Conservation (phyloP, 495 filamentous ascomycete genomes). For the Xylona heveae region DNA sequence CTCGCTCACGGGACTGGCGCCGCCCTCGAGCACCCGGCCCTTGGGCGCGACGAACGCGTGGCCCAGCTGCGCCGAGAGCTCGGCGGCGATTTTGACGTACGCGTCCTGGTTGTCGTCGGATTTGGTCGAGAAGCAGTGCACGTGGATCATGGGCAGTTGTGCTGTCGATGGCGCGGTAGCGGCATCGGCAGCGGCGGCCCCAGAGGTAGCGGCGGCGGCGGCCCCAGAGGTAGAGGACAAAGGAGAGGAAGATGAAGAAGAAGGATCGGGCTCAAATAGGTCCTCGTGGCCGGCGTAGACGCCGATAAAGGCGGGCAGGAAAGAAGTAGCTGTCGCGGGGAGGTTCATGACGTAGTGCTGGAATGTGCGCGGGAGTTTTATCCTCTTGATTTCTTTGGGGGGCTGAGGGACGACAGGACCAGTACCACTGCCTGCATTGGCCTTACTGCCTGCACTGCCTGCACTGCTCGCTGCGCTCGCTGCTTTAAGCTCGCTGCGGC, state of each 20-base stretch:
- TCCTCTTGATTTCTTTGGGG: constrained; percentile 18
- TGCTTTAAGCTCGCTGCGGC: too few species aligned
- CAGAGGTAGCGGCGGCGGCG: too few species aligned
- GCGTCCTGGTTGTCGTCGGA: constrained; percentile 19
- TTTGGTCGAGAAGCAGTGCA: constrained; percentile 73
- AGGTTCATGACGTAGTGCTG: constrained; percentile 95
- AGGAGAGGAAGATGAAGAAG: too few species aligned
- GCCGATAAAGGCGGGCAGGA: constrained; percentile 69
- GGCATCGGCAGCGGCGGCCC: too few species aligned
- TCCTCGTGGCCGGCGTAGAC: constrained; percentile 47
- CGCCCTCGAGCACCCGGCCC: too few species aligned
- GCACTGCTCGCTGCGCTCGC: too few species aligned
- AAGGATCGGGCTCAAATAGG: too few species aligned
- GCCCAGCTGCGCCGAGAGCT: too few species aligned
- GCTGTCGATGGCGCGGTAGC: constrained; percentile 20
- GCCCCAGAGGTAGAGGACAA: too few species aligned
- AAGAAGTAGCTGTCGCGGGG: constrained; percentile 66
- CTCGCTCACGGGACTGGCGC: neutral
- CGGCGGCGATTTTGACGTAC: neutral
- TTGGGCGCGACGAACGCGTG: too few species aligned
- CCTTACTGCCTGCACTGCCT: too few species aligned
- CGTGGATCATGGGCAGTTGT: constrained; percentile 64
- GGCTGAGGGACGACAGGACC: constrained; percentile 9
- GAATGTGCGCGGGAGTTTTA: constrained; percentile 45
- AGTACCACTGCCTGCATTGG: constrained; percentile 11